Conservation (phyloP, 345 rosid species). For the Lumnitzera littorea region DNA sequence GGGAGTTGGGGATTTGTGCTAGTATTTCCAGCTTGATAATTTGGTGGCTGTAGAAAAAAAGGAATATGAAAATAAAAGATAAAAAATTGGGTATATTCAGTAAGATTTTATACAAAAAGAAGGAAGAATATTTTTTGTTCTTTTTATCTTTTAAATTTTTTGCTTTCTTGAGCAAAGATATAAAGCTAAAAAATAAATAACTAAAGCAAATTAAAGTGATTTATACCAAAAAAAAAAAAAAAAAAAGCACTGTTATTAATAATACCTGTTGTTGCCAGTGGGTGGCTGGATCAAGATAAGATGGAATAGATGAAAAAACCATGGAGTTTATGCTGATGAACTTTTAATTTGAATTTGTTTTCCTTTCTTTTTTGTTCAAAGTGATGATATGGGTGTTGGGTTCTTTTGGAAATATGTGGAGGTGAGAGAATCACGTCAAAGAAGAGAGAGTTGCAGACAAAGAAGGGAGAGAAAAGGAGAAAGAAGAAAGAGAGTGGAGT, state of each 20-base stretch:
- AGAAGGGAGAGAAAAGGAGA: background rate
- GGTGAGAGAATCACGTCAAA: conserved; percentile 14
- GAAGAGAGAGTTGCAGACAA: background rate
- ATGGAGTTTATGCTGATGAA: conserved; percentile 22
- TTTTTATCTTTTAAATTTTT: conserved; percentile 37
- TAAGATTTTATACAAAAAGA: conserved; percentile 23
- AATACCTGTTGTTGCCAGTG: conserved; percentile 76
- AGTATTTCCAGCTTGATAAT: conserved; percentile 23
- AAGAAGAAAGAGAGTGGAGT: conserved; percentile 1
- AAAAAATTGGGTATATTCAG: conserved; percentile 50
- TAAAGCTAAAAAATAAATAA: conserved; percentile 8
- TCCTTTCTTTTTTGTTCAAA: conserved; percentile 11
- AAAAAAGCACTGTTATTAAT: conserved; percentile 4
- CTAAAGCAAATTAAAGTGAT: conserved; percentile 3
- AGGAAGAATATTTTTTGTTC: conserved; percentile 20
- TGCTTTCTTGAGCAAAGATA: conserved; percentile 13
- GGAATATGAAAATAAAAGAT: conserved; percentile 9
- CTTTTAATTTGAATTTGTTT: background rate
- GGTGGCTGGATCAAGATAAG: conserved; percentile 91
- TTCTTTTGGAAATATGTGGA: conserved; percentile 11
- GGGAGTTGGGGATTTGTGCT: conserved; percentile 22
- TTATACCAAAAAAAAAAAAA: background rate
- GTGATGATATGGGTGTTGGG: conserved; percentile 2
- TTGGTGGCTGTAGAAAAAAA: conserved; percentile 35
- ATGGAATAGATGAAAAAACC: conserved; percentile 86